Evolutionary conservation across 805 yeast species (phyloP).

Genomic region (Suhomyces kilbournensis): DNA sequence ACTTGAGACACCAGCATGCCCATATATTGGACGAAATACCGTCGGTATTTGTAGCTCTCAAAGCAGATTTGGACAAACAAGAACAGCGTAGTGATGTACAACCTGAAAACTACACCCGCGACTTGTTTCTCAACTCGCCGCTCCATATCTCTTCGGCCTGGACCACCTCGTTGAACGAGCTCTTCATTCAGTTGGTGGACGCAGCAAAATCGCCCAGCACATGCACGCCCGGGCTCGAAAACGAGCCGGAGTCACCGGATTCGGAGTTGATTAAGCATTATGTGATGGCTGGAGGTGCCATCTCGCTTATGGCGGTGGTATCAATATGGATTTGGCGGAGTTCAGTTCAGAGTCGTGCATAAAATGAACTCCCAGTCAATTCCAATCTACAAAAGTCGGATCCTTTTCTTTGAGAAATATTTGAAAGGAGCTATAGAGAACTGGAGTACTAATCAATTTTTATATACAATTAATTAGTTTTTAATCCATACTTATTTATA

Average conservation of each 20-base stretch:
- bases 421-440: neutral
- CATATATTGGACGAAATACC: constrained; percentile 66
- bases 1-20: constrained; percentile 59
- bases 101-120: constrained; percentile 82
- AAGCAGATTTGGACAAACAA: constrained; percentile 94
- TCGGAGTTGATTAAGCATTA: constrained; percentile 50
- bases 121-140: constrained; percentile 70
- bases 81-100: constrained; percentile 84
- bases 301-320: constrained; percentile 61
- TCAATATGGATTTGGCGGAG: constrained; percentile 65
- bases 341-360: constrained; percentile 27
- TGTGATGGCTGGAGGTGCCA: constrained; percentile 65
- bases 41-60: constrained; percentile 81
- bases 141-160: constrained; percentile 87
- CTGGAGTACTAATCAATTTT: too few relatives aligned
- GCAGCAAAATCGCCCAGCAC: constrained; percentile 77
- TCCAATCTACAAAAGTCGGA: too few relatives aligned
- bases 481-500: too few relatives aligned
- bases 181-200: constrained; percentile 82
- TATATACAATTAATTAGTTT: too few relatives aligned
- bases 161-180: constrained; percentile 81
- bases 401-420: neutral
- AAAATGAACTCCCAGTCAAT: neutral
- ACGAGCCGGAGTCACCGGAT: constrained; percentile 58
- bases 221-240: constrained; percentile 67